A percentile compares a stretch with the other conserved stretches of the same genome.
These are phyloP conservation scores for Collybiopsis luxurians DNA, from an alignment of 768 basidiomycete genomes.

Conservation along the genomic window DNA sequence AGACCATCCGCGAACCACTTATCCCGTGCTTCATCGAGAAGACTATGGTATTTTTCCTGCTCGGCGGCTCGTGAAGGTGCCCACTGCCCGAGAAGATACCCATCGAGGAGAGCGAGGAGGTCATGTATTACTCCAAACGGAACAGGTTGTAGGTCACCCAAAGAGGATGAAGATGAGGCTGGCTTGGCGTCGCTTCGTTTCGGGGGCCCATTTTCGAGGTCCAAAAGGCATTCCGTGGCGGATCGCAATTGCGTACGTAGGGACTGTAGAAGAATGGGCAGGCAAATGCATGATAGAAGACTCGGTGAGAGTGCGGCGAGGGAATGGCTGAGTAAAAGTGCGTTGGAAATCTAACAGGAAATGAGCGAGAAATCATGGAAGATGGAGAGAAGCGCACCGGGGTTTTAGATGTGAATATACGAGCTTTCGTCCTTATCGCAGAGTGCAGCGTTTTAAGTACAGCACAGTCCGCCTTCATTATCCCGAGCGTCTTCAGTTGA, in stretches of 20 bases:
- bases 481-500: constrained; percentile 48
- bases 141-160: background rate
- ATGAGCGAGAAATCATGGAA: constrained; percentile 17
- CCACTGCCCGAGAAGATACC: constrained; percentile 63
- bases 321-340: constrained; percentile 33
- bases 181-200: constrained; percentile 18
- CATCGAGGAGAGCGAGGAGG: constrained; percentile 60
- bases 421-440: constrained; percentile 31
- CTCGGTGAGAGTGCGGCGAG: constrained; percentile 34
- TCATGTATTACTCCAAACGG: constrained; percentile 45
- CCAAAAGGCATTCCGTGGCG: constrained; percentile 15
- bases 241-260: constrained; percentile 32
- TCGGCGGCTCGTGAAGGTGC: constrained; percentile 18
- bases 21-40: constrained; percentile 35
- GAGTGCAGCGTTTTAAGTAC: constrained; percentile 38
- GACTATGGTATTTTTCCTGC: constrained; percentile 13
- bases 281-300: constrained; percentile 21
- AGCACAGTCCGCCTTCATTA: constrained; percentile 56
- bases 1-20: constrained; percentile 47
- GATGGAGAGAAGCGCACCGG: constrained; percentile 24
- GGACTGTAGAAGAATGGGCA: constrained; percentile 26
- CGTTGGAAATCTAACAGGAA: constrained; percentile 32
- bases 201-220: constrained; percentile 1
- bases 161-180: background rate
- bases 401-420: constrained; percentile 30